These are phyloP conservation scores for Colletotrichum liriopes DNA, from an alignment of 2,329 filamentous ascomycete species.

Conservation along the genomic window DNA sequence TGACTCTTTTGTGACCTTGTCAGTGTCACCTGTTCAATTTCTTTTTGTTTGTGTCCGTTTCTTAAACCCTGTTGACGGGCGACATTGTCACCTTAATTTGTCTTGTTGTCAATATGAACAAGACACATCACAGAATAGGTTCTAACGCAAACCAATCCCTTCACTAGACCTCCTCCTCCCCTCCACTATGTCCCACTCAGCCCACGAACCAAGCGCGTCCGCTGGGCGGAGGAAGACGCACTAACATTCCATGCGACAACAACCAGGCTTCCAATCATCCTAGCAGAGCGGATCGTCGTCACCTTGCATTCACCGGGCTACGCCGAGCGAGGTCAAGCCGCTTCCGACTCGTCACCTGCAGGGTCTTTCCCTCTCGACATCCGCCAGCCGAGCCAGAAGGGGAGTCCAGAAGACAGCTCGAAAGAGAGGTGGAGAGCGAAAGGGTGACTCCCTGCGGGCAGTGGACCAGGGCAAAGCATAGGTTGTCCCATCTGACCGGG, in stretches of 20 bases:
- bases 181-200: too few species aligned
- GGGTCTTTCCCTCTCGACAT: not conserved
- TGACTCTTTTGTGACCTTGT: too few species aligned
- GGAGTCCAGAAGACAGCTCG: not conserved
- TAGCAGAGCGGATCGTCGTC: not conserved
- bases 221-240: not conserved
- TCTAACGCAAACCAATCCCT: too few species aligned
- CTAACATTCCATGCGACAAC: too few species aligned
- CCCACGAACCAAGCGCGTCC: not conserved
- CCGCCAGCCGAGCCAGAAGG: too few species aligned
- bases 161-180: too few species aligned
- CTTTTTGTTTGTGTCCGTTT: too few species aligned
- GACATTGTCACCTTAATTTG: too few species aligned
- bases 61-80: too few species aligned
- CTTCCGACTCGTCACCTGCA: slow-evolving; percentile 1
- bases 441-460: not conserved
- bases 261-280: not conserved
- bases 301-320: not conserved
- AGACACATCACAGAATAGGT: too few species aligned
- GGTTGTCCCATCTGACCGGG: not conserved
- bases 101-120: too few species aligned
- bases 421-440: not conserved
- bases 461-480: not conserved
- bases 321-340: not conserved
- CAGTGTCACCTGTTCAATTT: too few species aligned